Conservation (phyloP, 192 early-diverging fungal genomes). For the Jimgerdemannia lactiflua region DNA sequence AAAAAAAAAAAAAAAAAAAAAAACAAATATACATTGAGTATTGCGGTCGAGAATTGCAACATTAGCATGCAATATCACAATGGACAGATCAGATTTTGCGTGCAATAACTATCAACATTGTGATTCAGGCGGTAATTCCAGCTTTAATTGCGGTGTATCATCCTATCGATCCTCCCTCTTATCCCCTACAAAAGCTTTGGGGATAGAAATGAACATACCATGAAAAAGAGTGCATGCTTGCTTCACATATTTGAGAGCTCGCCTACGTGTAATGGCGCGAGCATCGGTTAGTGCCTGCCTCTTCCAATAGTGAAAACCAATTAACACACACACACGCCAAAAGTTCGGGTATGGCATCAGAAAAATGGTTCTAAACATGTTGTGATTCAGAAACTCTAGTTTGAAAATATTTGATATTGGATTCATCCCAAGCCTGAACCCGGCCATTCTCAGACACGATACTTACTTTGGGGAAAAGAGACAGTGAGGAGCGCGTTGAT, state of each 20-base stretch:
- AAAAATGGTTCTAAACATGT: constrained; percentile 36
- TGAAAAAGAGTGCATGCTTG: constrained; percentile 5
- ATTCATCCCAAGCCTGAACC: too few relatives aligned
- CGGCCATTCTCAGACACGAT: too few relatives aligned
- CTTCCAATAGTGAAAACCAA: neutral
- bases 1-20: too few relatives aligned
- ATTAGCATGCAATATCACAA: too few relatives aligned
- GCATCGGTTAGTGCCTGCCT: neutral
- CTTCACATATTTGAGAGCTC: neutral
- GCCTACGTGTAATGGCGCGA: neutral
- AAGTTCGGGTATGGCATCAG: constrained; percentile 6
- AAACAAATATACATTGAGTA: too few relatives aligned
- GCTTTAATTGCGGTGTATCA: constrained; percentile 63
- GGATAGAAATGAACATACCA: too few relatives aligned
- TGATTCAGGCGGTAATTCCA: constrained; percentile 77
- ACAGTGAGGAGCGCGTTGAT: too few relatives aligned
- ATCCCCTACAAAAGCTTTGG: neutral
- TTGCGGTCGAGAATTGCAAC: too few relatives aligned
- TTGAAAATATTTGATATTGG: constrained; percentile 26
- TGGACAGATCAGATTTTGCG: constrained; percentile 37
- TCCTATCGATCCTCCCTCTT: constrained; percentile 23
- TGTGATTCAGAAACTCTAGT: constrained; percentile 56
- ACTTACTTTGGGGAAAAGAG: too few relatives aligned
- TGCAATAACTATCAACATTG: constrained; percentile 63
- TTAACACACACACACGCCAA: neutral